Base-by-base conservation (phyloP, 208 protist species). In the Leishmania gerbilli region DNA sequence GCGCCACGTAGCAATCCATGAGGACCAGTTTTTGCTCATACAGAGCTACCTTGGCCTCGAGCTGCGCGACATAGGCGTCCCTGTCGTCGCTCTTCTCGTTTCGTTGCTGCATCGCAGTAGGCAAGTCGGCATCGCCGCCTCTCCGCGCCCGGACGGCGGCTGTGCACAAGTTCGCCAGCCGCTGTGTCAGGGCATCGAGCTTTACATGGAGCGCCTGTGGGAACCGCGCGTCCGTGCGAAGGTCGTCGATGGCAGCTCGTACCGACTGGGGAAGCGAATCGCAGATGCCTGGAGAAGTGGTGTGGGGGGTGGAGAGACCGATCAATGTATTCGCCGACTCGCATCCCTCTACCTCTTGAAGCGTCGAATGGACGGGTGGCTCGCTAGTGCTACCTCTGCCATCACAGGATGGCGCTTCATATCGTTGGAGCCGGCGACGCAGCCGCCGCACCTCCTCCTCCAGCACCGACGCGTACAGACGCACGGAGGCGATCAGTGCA, bases 1-100 rank as follows among this genome's bases (percentile, higher is more conserved):
- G 88, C 51, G 84, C 84, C 49, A 92, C 68, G 45, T 84, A 85
- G 45, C 85, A 47, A 49, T 87, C 83, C 81, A 92, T 82, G 60
- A 89, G 80, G 3, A 60, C 74, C 60, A 89, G 78, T 75, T 80
- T 87, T 37, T 82, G 71, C 71, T 92, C 86, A 76, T 85, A 89
- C 40, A 87, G 80, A 21, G 82, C 77, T 17, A 88, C 31, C 31
- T 60, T 75, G 47, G 79, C n/a, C 37, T 83, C 74, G 45, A 92
- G 77, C 74, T 76, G 79, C 37, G 71, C 31, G 13, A 90, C 34
- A 53, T 87, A 77, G 34, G 84, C 71, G 40, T 87, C 79, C 24
- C 82, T 69, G 45, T 79, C 62, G 19, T 80, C 65, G 13, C 79
- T 79, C 24, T 49, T 64, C 67, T 83, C 72, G 37, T 71, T 75